Evolutionary conservation across 2,329 filamentous ascomycete species (phyloP).

Genomic region (Claviceps sorghi): DNA sequence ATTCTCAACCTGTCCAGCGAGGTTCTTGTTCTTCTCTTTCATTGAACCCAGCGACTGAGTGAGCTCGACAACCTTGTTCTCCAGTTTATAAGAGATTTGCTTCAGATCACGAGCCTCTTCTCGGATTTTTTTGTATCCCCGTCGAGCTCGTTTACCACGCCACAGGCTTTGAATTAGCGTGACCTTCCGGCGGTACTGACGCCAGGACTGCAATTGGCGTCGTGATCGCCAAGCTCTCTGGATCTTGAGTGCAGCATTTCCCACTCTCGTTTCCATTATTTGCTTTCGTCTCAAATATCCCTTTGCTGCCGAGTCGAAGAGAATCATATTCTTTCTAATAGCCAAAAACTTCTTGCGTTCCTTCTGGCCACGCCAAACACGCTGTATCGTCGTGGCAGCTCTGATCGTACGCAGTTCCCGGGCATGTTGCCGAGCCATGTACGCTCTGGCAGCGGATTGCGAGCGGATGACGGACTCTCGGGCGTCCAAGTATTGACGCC

Average conservation of each 20-base stretch:
- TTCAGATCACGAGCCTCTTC: constrained; percentile 97
- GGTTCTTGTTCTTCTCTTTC: constrained; percentile 85
- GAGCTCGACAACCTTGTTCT: constrained; percentile 98
- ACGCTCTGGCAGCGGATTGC: constrained; percentile 65
- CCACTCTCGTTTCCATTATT: constrained; percentile 85
- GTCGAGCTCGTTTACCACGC: constrained; percentile 70
- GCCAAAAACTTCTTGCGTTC: constrained; percentile 66
- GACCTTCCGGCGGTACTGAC: constrained; percentile 78
- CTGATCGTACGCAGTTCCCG: constrained; percentile 70
- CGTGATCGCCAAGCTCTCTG: constrained; percentile 82
- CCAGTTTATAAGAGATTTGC: constrained; percentile 97
- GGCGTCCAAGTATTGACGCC: constrained; percentile 77
- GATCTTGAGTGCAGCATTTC: constrained; percentile 80
- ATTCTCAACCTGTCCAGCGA: constrained; percentile 79
- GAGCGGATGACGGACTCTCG: constrained; percentile 65
- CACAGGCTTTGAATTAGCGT: constrained; percentile 83
- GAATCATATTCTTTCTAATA: constrained; percentile 70
- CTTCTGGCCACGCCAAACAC: constrained; percentile 86
- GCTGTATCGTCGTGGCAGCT: constrained; percentile 86
- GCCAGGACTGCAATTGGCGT: constrained; percentile 64
- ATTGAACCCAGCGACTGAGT: constrained; percentile 85
- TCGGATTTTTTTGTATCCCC: constrained; percentile 75
- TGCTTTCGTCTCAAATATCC: constrained; percentile 81
- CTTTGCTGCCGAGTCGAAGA: constrained; percentile 81
- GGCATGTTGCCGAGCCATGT: constrained; percentile 60